These are phyloP conservation scores for Auricularia sp. DNA, from an alignment of 768 basidiomycete genomes.

Conservation along the genomic window DNA sequence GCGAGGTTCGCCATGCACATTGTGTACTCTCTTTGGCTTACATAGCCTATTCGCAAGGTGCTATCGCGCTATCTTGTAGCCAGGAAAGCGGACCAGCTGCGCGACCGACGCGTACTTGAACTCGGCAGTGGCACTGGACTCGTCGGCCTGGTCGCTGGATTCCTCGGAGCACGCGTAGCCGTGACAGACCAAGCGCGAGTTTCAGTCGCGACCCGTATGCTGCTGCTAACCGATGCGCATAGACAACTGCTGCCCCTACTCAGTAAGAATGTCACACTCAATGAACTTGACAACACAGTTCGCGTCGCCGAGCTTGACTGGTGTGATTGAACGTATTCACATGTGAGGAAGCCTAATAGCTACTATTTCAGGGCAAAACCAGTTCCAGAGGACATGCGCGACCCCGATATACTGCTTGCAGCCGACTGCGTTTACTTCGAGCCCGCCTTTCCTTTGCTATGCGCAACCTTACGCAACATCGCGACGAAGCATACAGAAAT, in stretches of 20 bases:
- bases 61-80: slow-evolving; percentile 65
- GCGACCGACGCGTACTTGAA: slow-evolving; percentile 58
- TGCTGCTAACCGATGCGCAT: slow-evolving; percentile 6
- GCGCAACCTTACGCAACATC: slow-evolving; percentile 65
- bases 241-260: slow-evolving; percentile 76
- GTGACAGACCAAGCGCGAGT: slow-evolving; percentile 90
- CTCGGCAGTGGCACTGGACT: slow-evolving; percentile 89
- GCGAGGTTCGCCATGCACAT: slow-evolving; percentile 46
- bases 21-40: background rate
- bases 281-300: slow-evolving; percentile 45
- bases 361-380: slow-evolving; percentile 49
- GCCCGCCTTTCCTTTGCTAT: slow-evolving; percentile 81
- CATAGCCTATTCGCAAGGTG: slow-evolving; percentile 37
- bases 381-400: slow-evolving; percentile 35
- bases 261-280: slow-evolving; percentile 60
- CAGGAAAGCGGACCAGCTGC: slow-evolving; percentile 39
- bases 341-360: slow-evolving; percentile 7
- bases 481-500: slow-evolving; percentile 46
- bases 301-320: slow-evolving; percentile 71
- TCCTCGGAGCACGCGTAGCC: slow-evolving; percentile 53
- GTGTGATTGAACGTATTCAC: slow-evolving; percentile 30
- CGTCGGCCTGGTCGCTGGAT: slow-evolving; percentile 76
- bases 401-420: slow-evolving; percentile 66
- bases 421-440: slow-evolving; percentile 97
- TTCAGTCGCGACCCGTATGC: slow-evolving; percentile 6